Evolutionary conservation across 345 rosid species (phyloP).

Genomic region (Clarkia xantiana): DNA sequence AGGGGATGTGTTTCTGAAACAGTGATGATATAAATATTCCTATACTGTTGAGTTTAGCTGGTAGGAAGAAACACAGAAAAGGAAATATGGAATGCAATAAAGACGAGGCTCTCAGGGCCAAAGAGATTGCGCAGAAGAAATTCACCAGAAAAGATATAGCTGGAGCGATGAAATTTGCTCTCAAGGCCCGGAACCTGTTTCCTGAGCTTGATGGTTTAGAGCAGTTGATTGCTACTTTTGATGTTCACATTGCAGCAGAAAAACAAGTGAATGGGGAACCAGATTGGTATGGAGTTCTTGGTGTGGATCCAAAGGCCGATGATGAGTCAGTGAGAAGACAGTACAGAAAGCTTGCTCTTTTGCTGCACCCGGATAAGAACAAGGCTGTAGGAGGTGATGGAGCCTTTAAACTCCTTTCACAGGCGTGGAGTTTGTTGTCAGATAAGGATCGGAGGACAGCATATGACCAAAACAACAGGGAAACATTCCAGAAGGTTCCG

Average conservation of each 20-base stretch:
- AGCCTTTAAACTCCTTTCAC: neutral
- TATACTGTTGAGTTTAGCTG: no score
- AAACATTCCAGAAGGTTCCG: no score
- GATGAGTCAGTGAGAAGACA: neutral
- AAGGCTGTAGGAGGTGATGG: neutral
- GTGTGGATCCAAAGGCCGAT: neutral
- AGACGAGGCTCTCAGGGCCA: no score
- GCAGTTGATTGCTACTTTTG: neutral
- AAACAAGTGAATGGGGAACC: neutral
- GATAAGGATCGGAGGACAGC: neutral
- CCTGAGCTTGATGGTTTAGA: neutral
- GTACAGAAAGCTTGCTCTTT: conserved; percentile 4
- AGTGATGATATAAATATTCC: no score
- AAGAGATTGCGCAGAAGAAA: neutral
- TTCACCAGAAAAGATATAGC: neutral
- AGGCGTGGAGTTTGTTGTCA: neutral
- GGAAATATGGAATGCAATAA: no score
- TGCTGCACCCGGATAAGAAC: conserved; percentile 4
- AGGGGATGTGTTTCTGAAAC: no score
- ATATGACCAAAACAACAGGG: neutral
- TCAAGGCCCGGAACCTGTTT: neutral
- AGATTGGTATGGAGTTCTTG: conserved; percentile 2
- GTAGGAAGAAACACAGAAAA: no score
- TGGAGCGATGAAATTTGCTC: neutral
- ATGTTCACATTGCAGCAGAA: neutral